Base-by-base conservation (phyloP, 805 yeast species). In the Komagataella populi region DNA sequence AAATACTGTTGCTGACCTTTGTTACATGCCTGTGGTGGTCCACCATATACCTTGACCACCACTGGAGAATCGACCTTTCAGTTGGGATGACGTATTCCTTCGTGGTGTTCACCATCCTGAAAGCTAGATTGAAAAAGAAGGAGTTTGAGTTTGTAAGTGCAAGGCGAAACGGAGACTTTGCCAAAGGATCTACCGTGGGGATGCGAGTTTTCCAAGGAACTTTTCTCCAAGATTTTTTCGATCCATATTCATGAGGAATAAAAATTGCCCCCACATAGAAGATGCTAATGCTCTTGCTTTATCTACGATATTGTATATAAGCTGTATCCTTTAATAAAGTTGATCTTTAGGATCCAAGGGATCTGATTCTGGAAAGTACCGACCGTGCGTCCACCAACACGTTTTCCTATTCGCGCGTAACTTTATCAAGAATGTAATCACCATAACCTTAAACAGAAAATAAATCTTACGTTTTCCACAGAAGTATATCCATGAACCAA, bases 1-100 rank as follows among this genome's bases (percentile, higher is more conserved):
- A 69, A 54, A 16, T 68, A 4, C 55, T 71, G 1, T 73, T 71
- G 18, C 58, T 73, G 4, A 43, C 54, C 0, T 82, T 76, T 62
- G 76, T 82, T 6, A 53, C 69, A 2, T 59, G 78, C 39, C 87
- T 82, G 60, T 81, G 87, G 84, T 83, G 87, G 87, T 78, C 86
- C 22, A 80, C 87, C 2, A 78, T 83, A 66, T 83, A 83, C 58
- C 63, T 83, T 53, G 87, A 82, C 60, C 88, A 82, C 63, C 89
- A 83, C 62, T 83, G 82, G 74, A 70, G 86, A 53, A 63, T 81
- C 43, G 88, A 83, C 60, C 64, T 82, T 50, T 63, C 81, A 44
- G 68, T 69, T 14, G 87, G 87, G 6, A 62, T 77, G 59, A 36
- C 68, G 3, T 83, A 83, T 64, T 73, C 85, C 0, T 54, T 78